Evolutionary conservation across 495 filamentous ascomycete genomes (phyloP).

Genomic region (Podospora comata): DNA sequence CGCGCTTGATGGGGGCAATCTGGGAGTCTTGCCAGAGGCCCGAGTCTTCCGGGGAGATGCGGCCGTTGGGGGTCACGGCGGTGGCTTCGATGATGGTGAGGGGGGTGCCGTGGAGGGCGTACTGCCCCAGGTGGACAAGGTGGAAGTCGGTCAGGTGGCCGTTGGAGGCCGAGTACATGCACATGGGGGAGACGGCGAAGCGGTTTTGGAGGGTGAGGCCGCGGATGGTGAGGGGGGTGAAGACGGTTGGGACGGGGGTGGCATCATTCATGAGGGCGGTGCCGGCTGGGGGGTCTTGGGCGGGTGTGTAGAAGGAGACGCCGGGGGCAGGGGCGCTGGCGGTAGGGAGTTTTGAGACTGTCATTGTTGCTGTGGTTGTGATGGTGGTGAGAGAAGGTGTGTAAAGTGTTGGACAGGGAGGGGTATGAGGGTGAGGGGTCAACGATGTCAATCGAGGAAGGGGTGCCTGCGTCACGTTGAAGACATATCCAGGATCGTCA

Average conservation of each 20-base stretch:
- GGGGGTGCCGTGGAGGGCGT: conserved; percentile 60
- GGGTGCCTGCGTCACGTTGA: background rate
- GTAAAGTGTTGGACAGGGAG: background rate
- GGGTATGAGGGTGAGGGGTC: background rate
- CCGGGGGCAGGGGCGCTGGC: conserved; percentile 24
- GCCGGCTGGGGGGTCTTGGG: conserved; percentile 53
- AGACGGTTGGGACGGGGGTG: conserved; percentile 55
- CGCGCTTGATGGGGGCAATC: conserved; percentile 58
- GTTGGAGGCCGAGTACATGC: conserved; percentile 65
- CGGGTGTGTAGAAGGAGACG: conserved; percentile 58
- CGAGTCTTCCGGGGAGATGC: conserved; percentile 66
- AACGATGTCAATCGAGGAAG: background rate
- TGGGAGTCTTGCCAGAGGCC: conserved; percentile 72
- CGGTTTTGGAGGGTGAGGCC: conserved; percentile 70
- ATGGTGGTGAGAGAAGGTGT: background rate
- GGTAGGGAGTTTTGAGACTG: conserved; percentile 16
- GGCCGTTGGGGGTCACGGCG: conserved; percentile 61
- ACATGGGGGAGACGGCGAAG: conserved; percentile 60
- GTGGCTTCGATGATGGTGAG: conserved; percentile 69
- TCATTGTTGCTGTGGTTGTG: conserved; percentile 15
- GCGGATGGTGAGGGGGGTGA: conserved; percentile 63
- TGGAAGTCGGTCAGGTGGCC: conserved; percentile 72
- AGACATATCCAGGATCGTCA: background rate
- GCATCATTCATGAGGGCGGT: conserved; percentile 44
- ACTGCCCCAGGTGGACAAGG: conserved; percentile 59